Base-by-base conservation (phyloP, 73 alveolate species). In the Paramecium bursaria region DNA sequence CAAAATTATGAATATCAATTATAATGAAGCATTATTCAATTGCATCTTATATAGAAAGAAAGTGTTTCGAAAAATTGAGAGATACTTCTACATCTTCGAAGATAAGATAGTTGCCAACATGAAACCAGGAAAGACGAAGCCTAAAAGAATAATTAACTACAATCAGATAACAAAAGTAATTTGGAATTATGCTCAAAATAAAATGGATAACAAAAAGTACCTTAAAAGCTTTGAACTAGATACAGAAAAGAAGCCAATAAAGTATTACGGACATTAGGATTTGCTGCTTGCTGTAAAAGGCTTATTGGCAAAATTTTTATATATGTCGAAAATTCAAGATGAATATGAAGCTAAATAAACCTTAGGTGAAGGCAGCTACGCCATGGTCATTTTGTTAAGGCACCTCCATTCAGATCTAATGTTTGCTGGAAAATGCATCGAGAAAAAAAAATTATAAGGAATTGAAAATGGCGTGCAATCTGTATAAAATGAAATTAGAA, bases 341-440 rank as follows among this genome's bases (percentile, higher is more conserved):
- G 75, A 57, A 57, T 57, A 57, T 30, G 50, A 57, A 57, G 17
- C 47, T 0, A 3, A 57, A 22, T 19, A 57, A 6, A 21, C 33
- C 9, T 29, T 57, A 42, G 76, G 76, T 15, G 75, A 57, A 7
- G 76, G 76, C 17, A 57, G 51, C 33, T 57, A 57, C 33, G 76
- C 76, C 0, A 50, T 30, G 17, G 76, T 57, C 6, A 30, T 57
- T 57, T 7, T 30, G 33, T 57, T 57, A 21, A 57, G 15, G 13
- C 17, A 57, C 30, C 27, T 57, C 33, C 33, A 19, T 14, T 30
- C 76, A 10, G 26, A 23, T n/a, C 17, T n/a, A 17, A 2, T 30
- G 33, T 57, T 25, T 57, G 52, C 76, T n/a, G 76, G 76, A 30
- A 57, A 57, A 31, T 57, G 76, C 15, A 30, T 57, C 27, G 76